Base-by-base conservation (phyloP, 1,284 basidiomycete genomes). In the Austroboletus olivaceoglutinosus region DNA sequence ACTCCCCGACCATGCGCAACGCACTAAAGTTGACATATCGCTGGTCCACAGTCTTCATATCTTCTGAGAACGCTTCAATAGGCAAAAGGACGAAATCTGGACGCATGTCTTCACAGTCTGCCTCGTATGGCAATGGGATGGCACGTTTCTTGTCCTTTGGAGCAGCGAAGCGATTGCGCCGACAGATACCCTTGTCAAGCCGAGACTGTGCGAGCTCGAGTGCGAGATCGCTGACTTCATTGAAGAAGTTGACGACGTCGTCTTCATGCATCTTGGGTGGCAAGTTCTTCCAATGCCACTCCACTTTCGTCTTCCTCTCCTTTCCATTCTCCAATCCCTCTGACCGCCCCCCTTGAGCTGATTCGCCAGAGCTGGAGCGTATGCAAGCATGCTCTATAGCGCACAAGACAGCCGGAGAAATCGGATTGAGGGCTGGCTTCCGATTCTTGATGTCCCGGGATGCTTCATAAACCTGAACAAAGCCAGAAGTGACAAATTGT, bases 71-170 rank as follows among this genome's bases (percentile, higher is more conserved):
- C 2, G 59, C 59, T 16, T 53, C 42, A 3, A 48, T 19, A 0
- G 59, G 57, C 16, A 61, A 22, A 8, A 61, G 9, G 11, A 61
- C 12, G 9, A 61, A 59, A 30, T 57, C 50, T 0, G 57, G 57
- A 10, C 55, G 16, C 52, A 53, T 59, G 37, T 60, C 53, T 13
- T 57, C 49, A 8, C 49, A 25, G 16, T 55, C 48, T 1, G 31
- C 27, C 16, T 55, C 58, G 4, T 60, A 60, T 1, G 51, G 51
- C 11, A 59, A 33, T 3, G 55, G 58, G 11, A 57, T 5, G 0
- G 52, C 51, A 11, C 50, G 48, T 11, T 42, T 4, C n/a, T 53
- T 50, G 38, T 56, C 47, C 18, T 29, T 1, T 7, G 48, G 51
- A 9, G 47, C 34, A 0, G 46, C 56, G 13, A 60, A 61, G 1